phyloP scores from a whole-genome alignment of 805 yeast genomes.

The Lachancea waltii region DNA sequence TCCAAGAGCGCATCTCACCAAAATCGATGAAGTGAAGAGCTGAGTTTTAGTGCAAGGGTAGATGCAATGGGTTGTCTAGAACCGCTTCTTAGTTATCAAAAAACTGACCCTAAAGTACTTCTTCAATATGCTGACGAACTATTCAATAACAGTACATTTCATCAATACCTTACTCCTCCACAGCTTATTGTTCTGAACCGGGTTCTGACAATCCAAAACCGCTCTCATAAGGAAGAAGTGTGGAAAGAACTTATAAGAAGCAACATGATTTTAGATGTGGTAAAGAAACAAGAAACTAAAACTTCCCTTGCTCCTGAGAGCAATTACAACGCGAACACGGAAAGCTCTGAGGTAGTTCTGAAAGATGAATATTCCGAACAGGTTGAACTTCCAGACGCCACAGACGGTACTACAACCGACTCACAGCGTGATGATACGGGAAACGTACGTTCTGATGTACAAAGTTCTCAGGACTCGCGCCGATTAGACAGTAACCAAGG shows the following conservation, averaged over 20 bases:
- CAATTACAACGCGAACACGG: neutral
- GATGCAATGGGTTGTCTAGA: constrained; percentile 3
- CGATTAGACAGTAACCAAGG: constrained; percentile 1
- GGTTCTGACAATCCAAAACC: constrained; percentile 35
- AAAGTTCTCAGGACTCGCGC: too few species aligned
- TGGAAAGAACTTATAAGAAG: constrained; percentile 43
- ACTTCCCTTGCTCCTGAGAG: too few species aligned
- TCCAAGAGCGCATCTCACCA: neutral
- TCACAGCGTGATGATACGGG: too few species aligned
- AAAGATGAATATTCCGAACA: constrained; percentile 3
- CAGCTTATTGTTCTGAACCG: constrained; percentile 46
- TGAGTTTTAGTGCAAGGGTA: neutral
- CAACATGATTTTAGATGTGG: constrained; percentile 25
- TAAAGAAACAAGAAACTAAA: constrained; percentile 12
- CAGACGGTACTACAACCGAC: too few species aligned
- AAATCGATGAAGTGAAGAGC: neutral
- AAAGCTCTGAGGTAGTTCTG: neutral
- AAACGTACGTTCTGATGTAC: too few species aligned
- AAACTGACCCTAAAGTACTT: constrained; percentile 29
- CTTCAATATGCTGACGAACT: constrained; percentile 33
- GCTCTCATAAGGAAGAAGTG: constrained; percentile 23
- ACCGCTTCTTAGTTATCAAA: constrained; percentile 26
- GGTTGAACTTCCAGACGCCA: constrained; percentile 3
- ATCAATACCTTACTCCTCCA: constrained; percentile 46
- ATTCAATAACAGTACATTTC: constrained; percentile 37